Evolutionary conservation across 768 basidiomycete genomes (phyloP).

Genomic region (Boletus subparvulus): DNA sequence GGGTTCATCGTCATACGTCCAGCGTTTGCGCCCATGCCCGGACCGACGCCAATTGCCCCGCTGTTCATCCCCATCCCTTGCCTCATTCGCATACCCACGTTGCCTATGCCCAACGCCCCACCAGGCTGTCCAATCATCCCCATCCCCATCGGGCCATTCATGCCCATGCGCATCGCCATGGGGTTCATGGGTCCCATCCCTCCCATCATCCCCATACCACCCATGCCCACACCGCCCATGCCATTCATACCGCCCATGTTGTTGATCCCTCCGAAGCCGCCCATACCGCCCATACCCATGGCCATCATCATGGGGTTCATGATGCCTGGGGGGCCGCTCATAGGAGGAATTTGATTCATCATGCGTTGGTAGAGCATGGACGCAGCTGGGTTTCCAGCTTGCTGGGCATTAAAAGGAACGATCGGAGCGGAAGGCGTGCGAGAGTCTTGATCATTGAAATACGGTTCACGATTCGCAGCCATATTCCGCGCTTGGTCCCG

Average conservation of each 20-base stretch:
- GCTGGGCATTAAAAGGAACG: conserved; percentile 36
- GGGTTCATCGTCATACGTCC: conserved; percentile 42
- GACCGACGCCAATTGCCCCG: conserved; percentile 37
- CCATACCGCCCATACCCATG: conserved; percentile 46
- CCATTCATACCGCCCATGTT: conserved; percentile 24
- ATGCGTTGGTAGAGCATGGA: conserved; percentile 37
- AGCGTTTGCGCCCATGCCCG: conserved; percentile 31
- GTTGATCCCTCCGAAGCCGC: conserved; percentile 25
- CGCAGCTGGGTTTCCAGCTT: conserved; percentile 35
- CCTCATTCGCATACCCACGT: conserved; percentile 37
- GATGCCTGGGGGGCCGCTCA: conserved; percentile 46
- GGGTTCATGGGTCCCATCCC: conserved; percentile 31
- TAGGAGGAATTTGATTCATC: conserved; percentile 43
- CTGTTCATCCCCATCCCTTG: conserved; percentile 43
- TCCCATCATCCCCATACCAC: conserved; percentile 40
- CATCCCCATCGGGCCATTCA: conserved; percentile 38
- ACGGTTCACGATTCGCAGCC: conserved; percentile 24
- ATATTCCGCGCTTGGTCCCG: conserved; percentile 51
- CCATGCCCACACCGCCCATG: conserved; percentile 24
- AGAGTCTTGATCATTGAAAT: conserved; percentile 37
- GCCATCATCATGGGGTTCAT: conserved; percentile 49
- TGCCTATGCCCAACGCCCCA: conserved; percentile 20
- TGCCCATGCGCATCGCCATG: conserved; percentile 38
- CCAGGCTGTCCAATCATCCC: conserved; percentile 34
- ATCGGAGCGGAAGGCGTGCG: conserved; percentile 34